phyloP scores from a whole-genome alignment of 106 monocot genomes.

The Allium fistulosum region DNA sequence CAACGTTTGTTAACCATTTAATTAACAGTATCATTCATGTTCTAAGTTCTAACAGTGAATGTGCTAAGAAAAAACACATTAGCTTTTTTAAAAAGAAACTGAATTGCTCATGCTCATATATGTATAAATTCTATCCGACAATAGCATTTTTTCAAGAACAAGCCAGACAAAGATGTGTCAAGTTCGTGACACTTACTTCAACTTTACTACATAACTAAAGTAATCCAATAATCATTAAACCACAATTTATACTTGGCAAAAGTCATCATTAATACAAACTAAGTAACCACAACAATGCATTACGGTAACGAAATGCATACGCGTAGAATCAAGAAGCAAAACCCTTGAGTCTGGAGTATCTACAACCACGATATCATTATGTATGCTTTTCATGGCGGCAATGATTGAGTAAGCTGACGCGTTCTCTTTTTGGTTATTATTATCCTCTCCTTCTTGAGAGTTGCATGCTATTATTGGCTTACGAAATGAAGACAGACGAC shows the following conservation, averaged over 20 bases:
- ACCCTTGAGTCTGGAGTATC: conserved; percentile 40
- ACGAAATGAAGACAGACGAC: neutral
- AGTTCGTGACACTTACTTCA: neutral
- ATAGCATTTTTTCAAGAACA: neutral
- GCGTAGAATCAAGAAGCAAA: conserved; percentile 54
- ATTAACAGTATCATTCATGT: too few species aligned
- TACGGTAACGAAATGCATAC: conserved; percentile 11
- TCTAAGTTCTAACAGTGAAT: too few species aligned
- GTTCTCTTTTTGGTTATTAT: neutral
- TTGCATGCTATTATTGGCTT: neutral
- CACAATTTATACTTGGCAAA: neutral
- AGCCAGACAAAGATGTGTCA: neutral
- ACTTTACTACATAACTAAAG: neutral
- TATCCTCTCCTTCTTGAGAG: neutral
- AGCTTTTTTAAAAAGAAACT: neutral
- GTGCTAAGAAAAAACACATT: neutral
- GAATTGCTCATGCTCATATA: neutral
- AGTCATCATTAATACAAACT: too few species aligned
- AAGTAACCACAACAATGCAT: too few species aligned
- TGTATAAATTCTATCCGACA: neutral
- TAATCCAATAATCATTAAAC: neutral
- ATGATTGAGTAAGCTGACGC: conserved; percentile 25
- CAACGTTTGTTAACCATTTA: too few species aligned
- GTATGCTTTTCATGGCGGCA: conserved; percentile 15
- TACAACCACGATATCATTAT: conserved; percentile 58